These are phyloP conservation scores for Eucalyptus sideroxylon DNA, from an alignment of 345 rosid species.

Conservation along the genomic window DNA sequence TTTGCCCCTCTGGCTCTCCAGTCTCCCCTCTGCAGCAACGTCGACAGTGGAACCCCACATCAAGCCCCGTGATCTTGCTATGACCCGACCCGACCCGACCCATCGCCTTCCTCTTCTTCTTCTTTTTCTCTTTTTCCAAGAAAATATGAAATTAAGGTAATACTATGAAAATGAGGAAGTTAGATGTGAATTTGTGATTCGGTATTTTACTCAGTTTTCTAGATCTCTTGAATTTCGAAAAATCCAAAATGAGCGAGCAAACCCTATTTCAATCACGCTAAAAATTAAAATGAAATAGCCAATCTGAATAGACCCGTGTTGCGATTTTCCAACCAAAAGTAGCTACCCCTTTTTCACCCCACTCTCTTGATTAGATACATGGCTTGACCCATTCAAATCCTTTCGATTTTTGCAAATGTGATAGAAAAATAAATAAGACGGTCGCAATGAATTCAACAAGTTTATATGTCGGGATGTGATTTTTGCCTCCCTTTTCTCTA, in stretches of 20 bases:
- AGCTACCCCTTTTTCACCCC: background rate
- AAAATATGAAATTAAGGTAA: background rate
- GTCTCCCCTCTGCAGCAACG: background rate
- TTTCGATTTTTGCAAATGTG: too few relatives aligned
- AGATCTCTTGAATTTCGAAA: background rate
- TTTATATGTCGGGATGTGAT: too few relatives aligned
- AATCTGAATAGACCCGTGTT: background rate
- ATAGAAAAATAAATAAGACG: background rate
- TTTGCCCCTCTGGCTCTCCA: background rate
- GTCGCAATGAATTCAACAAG: background rate
- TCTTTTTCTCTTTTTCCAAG: background rate
- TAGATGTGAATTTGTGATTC: background rate
- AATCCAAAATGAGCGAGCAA: background rate
- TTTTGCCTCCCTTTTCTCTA: background rate
- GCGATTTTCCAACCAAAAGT: background rate
- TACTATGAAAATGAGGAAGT: background rate
- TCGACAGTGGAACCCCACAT: background rate
- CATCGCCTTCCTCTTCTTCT: background rate
- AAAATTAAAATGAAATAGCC: rapidly evolving
- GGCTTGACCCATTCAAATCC: background rate
- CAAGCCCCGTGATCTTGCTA: background rate
- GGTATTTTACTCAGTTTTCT: background rate
- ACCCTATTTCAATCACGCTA: rapidly evolving
- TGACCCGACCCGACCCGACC: background rate
- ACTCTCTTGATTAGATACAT: background rate